Conservation (phyloP, 345 rosid species). For the Stellera chamaejasme region DNA sequence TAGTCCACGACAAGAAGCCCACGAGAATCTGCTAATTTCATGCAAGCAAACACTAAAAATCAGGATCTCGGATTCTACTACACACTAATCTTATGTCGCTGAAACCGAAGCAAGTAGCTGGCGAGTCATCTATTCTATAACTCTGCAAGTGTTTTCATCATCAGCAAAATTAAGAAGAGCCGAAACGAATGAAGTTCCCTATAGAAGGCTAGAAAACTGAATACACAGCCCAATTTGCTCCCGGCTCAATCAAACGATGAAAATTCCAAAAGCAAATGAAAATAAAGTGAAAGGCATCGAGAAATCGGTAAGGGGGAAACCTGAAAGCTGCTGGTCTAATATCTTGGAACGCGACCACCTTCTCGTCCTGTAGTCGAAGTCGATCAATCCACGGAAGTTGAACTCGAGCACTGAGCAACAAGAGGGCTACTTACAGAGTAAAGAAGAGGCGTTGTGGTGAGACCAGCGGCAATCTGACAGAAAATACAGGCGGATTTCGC, state of each 20-base stretch:
- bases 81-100: not conserved
- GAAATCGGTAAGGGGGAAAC: slow-evolving; percentile 20
- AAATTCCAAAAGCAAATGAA: not conserved
- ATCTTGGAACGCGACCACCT: slow-evolving; percentile 77
- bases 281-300: not conserved
- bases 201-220: too few species aligned
- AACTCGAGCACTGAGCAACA: slow-evolving; percentile 3
- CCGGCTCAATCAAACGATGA: not conserved
- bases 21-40: too few species aligned
- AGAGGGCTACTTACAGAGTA: slow-evolving; percentile 37
- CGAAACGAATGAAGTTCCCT: too few species aligned
- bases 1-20: too few species aligned
- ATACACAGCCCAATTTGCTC: not conserved
- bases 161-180: not conserved
- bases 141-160: not conserved
- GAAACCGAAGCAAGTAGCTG: not conserved
- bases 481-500: slow-evolving; percentile 46
- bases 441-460: slow-evolving; percentile 50
- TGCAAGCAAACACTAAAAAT: too few species aligned
- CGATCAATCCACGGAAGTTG: not conserved
- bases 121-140: too few species aligned
- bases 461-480: slow-evolving; percentile 54
- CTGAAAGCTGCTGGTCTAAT: slow-evolving; percentile 78
- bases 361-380: slow-evolving; percentile 50
- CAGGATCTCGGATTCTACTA: too few species aligned